Evolutionary conservation across 176 grass and related monocot species (phyloP).

Genomic region (Puya raimondii): DNA sequence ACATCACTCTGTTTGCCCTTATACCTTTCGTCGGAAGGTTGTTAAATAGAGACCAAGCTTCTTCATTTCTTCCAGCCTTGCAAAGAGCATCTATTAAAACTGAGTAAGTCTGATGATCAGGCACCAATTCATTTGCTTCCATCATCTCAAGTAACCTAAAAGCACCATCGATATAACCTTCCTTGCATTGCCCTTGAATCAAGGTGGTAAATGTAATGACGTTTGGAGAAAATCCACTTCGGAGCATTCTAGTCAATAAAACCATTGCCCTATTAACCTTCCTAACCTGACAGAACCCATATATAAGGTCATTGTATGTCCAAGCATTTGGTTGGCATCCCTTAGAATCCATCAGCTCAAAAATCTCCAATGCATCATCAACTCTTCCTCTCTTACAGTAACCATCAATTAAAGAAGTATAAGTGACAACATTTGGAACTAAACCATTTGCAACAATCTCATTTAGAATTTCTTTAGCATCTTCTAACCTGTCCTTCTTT

Average conservation of each 20-base stretch:
- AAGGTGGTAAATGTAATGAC: conserved; percentile 20
- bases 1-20: conserved; percentile 37
- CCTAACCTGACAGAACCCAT: conserved; percentile 19
- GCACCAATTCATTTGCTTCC: conserved; percentile 33
- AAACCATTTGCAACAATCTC: conserved; percentile 44
- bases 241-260: conserved; percentile 32
- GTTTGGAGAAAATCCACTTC: conserved; percentile 23
- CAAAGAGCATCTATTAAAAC: conserved; percentile 62
- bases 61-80: conserved; percentile 52
- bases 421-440: conserved; percentile 63
- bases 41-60: conserved; percentile 60
- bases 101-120: conserved; percentile 41
- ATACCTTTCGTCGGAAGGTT: conserved; percentile 33
- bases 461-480: conserved; percentile 37
- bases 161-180: conserved; percentile 24
- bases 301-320: conserved; percentile 32
- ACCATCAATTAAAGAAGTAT: conserved; percentile 71
- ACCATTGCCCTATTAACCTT: conserved; percentile 27
- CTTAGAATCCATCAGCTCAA: conserved; percentile 51
- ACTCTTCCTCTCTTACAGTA: conserved; percentile 62
- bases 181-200: conserved; percentile 32
- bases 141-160: conserved; percentile 31
- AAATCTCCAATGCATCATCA: conserved; percentile 42
- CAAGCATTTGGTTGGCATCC: conserved; percentile 35
- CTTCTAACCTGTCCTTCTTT: conserved; percentile 38